phyloP scores from a whole-genome alignment of 2,329 filamentous ascomycete species.

The Sclerotinia minor region DNA sequence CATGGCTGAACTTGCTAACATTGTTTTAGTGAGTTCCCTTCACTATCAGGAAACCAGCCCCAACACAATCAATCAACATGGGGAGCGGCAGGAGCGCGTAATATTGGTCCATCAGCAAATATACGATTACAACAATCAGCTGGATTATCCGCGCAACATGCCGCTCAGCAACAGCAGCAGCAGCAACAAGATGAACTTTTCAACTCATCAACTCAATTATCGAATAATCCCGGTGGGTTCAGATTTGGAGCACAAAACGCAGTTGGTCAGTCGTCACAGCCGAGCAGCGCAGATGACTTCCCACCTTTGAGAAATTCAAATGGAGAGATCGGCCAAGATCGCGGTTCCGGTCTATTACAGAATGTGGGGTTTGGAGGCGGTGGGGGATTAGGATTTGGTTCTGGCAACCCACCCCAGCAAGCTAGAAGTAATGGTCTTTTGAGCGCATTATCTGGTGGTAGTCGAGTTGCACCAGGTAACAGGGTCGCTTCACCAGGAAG shows the following conservation, averaged over 20 bases:
- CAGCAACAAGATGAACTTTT: conserved; percentile 44
- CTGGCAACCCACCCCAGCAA: conserved; percentile 43
- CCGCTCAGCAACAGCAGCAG: conserved; percentile 38
- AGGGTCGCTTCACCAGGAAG: conserved; percentile 39
- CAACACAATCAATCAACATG: conserved; percentile 42
- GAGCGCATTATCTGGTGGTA: conserved; percentile 63
- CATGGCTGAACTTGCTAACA: conserved; percentile 28
- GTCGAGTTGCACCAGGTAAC: conserved; percentile 48
- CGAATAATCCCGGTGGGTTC: conserved; percentile 40
- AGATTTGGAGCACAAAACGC: conserved; percentile 42
- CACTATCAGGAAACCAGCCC: conserved; percentile 60
- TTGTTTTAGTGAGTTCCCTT: conserved; percentile 60
- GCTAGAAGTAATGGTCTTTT: conserved; percentile 61
- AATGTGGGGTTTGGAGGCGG: conserved; percentile 57
- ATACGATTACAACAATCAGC: conserved; percentile 39
- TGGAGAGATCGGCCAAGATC: conserved; percentile 59
- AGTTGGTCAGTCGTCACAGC: conserved; percentile 42
- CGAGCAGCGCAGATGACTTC: conserved; percentile 57
- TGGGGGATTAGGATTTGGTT: conserved; percentile 44
- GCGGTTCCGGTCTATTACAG: conserved; percentile 53
- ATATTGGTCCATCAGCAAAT: conserved; percentile 37
- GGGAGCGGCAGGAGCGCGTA: conserved; percentile 38
- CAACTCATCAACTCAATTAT: conserved; percentile 40
- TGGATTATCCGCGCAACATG: conserved; percentile 39
- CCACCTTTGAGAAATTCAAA: conserved; percentile 60